Evolutionary conservation across 2,329 filamentous ascomycete species (phyloP).

Genomic region (Rhynchosporium agropyri): DNA sequence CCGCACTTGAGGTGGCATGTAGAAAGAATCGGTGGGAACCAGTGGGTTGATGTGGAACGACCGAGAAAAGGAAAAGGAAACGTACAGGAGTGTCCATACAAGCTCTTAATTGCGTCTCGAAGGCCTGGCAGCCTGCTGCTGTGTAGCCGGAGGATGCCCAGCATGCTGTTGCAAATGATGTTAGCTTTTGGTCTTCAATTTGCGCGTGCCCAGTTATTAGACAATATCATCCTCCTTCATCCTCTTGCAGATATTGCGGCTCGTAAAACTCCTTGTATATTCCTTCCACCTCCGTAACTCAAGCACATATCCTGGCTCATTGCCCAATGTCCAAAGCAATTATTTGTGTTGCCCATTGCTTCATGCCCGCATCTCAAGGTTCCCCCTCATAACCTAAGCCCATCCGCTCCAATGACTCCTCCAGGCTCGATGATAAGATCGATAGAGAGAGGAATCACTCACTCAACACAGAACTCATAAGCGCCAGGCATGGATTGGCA

Average conservation of each 20-base stretch:
- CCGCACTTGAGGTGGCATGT: too few species aligned
- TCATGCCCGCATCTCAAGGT: background rate
- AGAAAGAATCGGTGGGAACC: too few species aligned
- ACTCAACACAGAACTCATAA: constrained; percentile 71
- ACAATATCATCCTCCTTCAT: background rate
- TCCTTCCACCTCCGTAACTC: too few species aligned
- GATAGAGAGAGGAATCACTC: constrained; percentile 39
- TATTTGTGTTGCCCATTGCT: too few species aligned
- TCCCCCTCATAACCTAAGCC: background rate
- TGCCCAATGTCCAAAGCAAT: too few species aligned
- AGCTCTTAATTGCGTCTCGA: constrained; percentile 62
- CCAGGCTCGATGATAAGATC: background rate
- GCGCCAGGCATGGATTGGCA: constrained; percentile 63
- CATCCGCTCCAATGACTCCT: too few species aligned
- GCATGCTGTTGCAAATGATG: constrained; percentile 59
- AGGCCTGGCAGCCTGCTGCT: constrained; percentile 57
- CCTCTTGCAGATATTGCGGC: background rate
- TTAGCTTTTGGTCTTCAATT: constrained; percentile 1
- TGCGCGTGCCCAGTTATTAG: background rate
- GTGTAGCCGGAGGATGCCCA: constrained; percentile 80
- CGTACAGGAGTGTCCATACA: constrained; percentile 82
- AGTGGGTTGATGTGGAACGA: background rate
- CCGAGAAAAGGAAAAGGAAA: constrained; percentile 28
- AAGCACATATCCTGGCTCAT: too few species aligned
- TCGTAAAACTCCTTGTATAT: too few species aligned